Base-by-base conservation (phyloP, 2,329 filamentous ascomycete genomes). In the Fusarium sp. region DNA sequence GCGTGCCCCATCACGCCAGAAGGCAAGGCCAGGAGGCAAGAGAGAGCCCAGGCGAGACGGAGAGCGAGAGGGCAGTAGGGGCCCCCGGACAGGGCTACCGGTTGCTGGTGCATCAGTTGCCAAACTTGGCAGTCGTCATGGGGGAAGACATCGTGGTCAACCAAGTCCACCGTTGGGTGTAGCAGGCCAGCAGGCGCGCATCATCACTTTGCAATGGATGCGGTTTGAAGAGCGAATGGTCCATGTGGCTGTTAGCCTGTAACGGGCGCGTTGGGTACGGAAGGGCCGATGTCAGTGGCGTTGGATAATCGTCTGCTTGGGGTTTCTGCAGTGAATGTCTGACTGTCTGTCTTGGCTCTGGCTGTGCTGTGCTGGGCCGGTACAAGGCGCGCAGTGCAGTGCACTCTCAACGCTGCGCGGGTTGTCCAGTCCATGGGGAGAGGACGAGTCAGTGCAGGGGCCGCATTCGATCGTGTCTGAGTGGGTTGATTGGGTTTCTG, bases 61-160 rank as follows among this genome's bases (percentile, higher is more conserved):
- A 19, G 19, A 19, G 19, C 3, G 42, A 32, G 13, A 24, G 24
- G 24, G 31, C 15, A 60, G 28, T 61, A 56, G 56, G 57, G 56
- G 57, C 48, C 10, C 19, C 56, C 56, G 49, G 39, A 31, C 36
- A 49, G 41, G 55, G 49, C 49, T 43, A 39, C 57, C 38, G 13
- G 42, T 43, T 53, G 24, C 50, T 49, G 48, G 45, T 34, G 38
- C 46, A 56, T 66, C 45, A 53, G 48, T 53, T 52, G 35, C 53
- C 55, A 47, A 60, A 61, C 70, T 72, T 70, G 70, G 70, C 68
- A 70, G 67, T 70, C 69, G 66, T 72, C 69, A 72, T 71, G 65
- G 66, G 61, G 58, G 61, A 53, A 13, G 29, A 24, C 55, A 51
- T 62, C 26, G 48, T 24, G 39, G 48, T 34, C 25, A 45, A 40